Evolutionary conservation across 805 yeast species (phyloP), one percentile per base, ranked within the genome.

Genomic region (Suhomyces prunicola): DNA sequence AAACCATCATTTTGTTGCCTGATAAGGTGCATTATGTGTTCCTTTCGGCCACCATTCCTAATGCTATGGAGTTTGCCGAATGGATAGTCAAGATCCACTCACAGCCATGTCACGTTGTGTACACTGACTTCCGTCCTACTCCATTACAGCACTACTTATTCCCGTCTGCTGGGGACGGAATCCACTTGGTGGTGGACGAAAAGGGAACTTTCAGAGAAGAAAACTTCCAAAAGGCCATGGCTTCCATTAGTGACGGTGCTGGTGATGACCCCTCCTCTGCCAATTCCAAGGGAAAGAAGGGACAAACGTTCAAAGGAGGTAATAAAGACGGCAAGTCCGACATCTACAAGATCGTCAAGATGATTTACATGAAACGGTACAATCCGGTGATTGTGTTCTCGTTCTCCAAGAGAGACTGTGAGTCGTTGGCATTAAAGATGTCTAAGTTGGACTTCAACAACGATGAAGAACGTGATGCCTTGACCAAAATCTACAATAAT

Each of bases 161-260:
- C 77, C 99, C 99, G 26, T 96, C 97, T n/a, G 96, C 92, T 53
- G 98, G 99, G 52, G 96, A 90, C 67, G 99, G 99, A 55, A 94
- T 94, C 54, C 96, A 94, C 70, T 79, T 94, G 59, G 99, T 94
- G 13, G 98, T 94, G 45, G 99, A 94, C 67, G 99, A 94, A 72
- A 92, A 93, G 74, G 92, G 97, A 44, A 84, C 88, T 5, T 94
- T 94, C 71, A 83, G 98, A 62, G 99, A 94, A 70, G 99, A 94
- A 64, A 94, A 93, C 68, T 94, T 94, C 76, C 99, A 94, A 70
- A 93, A 91, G 69, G 98, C 98, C 0, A 94, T 94, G 99, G 90
- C 96, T 1, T 86, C 96, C 15, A 87, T 94, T 53, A 82, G 90
- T 51, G 92, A 87, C 61, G 83, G 81, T 55, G 74, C 80, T 60